Evolutionary conservation across 2,329 filamentous ascomycete genomes (phyloP), one percentile per base, ranked within the genome.

Genomic region (Pseudogymnoascus sp.): DNA sequence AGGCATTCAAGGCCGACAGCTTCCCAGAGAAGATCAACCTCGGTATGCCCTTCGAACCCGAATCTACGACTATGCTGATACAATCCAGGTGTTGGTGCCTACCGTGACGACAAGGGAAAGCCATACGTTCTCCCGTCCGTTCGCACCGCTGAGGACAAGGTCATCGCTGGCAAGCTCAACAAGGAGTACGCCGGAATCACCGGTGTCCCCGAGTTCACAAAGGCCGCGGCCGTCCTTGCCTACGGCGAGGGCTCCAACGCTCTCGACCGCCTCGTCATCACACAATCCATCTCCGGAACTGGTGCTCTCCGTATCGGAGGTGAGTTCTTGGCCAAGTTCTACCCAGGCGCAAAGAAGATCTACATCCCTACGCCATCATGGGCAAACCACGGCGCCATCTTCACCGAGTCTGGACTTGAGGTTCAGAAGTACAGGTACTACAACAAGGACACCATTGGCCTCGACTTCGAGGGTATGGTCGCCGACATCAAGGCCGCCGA

Each of bases 131-230:
- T 99, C 67, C 93, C 93, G 65, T 97, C 93, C 60, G 95, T 99
- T 66, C 87, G 87, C 76, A 79, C 88, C 73, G 95, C 93, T 66
- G 95, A 97, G 84, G 83, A 91, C 78, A 91, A 91, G 81, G 85
- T 96, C 68, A 83, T 97, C 67, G 80, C 87, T 62, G 81, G 85
- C 69, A 84, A 86, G 72, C 77, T 95, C 73, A 95, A 97, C 85
- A 96, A 97, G 84, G 95, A 97, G 79, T 97, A 97, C 78, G 91
- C 93, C 69, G 92, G 91, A 77, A 99, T 99, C 79, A 97, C 95
- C 59, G 95, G 95, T 82, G 85, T 97, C 53, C 91, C 93, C 69
- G 85, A 92, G 72, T 97, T 99, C 83, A 96, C 93, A 78, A 90
- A 90, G 76, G 90, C 93, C 68, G 93, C 95, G 65, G 93, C 92